Conservation (phyloP, 2,329 filamentous ascomycete genomes). For the Tolypocladium ovalisporum region DNA sequence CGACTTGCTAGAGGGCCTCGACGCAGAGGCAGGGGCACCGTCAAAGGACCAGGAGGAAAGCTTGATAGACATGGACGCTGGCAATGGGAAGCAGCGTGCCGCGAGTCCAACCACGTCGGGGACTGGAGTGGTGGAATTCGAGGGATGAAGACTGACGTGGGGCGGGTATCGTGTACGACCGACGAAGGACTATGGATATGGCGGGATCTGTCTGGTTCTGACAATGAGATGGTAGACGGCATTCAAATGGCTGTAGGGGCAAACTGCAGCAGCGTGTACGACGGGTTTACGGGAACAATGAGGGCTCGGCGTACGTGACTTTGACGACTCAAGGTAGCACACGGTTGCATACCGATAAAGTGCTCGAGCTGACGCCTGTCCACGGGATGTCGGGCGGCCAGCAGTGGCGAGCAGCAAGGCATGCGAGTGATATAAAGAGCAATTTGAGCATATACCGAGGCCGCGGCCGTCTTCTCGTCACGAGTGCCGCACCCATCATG, state of each 20-base stretch:
- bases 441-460: background rate
- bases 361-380: background rate
- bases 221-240: background rate
- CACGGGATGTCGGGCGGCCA: background rate
- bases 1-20: slow-evolving; percentile 63
- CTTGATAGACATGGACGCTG: slow-evolving; percentile 21
- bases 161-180: background rate
- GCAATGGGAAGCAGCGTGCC: slow-evolving; percentile 13
- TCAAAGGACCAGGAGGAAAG: slow-evolving; percentile 19
- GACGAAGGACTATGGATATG: background rate
- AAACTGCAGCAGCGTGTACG: background rate
- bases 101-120: slow-evolving; percentile 16
- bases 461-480: background rate
- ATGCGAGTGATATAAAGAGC: background rate
- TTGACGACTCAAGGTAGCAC: background rate
- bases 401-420: background rate
- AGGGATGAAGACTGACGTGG: slow-evolving; percentile 16
- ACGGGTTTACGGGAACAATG: background rate
- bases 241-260: background rate
- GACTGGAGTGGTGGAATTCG: slow-evolving; percentile 31
- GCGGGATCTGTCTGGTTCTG: background rate
- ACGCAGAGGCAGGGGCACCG: slow-evolving; percentile 52
- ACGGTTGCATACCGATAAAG: background rate
- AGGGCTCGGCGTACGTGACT: background rate
- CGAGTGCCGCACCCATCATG: background rate